These are phyloP conservation scores for Aureobasidium mangrovei DNA, from an alignment of 2,329 filamentous ascomycete genomes.

Conservation along the genomic window DNA sequence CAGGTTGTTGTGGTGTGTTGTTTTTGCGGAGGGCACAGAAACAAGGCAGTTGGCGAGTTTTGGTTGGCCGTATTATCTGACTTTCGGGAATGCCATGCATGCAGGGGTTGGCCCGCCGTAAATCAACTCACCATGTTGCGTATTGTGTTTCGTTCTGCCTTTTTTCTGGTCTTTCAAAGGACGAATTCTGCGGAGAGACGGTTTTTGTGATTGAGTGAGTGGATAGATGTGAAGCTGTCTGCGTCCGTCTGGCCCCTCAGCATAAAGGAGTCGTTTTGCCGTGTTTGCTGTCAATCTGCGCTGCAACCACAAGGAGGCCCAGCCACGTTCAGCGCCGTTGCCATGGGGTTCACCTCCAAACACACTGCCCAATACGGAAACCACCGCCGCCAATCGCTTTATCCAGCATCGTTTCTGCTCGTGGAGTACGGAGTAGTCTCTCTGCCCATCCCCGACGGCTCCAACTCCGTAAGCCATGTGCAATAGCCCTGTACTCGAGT, in stretches of 20 bases:
- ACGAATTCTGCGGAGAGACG: background rate
- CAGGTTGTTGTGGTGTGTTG: constrained; percentile 11
- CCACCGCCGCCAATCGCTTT: background rate
- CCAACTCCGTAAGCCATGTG: no score
- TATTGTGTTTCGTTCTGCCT: background rate
- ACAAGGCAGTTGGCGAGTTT: constrained; percentile 12
- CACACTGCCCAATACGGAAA: constrained; percentile 4
- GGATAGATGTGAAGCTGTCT: constrained; percentile 4
- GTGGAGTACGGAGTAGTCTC: no score
- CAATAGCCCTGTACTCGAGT: no score
- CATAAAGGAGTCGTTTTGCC: constrained; percentile 12
- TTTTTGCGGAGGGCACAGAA: background rate
- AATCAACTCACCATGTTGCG: constrained; percentile 11
- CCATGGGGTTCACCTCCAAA: background rate
- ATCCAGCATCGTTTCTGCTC: background rate
- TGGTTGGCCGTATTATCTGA: constrained; percentile 9
- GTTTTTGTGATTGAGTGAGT: background rate
- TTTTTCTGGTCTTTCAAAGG: background rate
- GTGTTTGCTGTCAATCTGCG: constrained; percentile 12
- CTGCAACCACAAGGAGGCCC: constrained; percentile 2
- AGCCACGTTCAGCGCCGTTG: constrained; percentile 5
- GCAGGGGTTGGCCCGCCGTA: constrained; percentile 11
- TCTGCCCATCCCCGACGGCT: no score
- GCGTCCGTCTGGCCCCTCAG: background rate
- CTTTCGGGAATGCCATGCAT: constrained; percentile 6